Base-by-base conservation (phyloP, 176 grass and related monocot species). In the Oryza officinalis region DNA sequence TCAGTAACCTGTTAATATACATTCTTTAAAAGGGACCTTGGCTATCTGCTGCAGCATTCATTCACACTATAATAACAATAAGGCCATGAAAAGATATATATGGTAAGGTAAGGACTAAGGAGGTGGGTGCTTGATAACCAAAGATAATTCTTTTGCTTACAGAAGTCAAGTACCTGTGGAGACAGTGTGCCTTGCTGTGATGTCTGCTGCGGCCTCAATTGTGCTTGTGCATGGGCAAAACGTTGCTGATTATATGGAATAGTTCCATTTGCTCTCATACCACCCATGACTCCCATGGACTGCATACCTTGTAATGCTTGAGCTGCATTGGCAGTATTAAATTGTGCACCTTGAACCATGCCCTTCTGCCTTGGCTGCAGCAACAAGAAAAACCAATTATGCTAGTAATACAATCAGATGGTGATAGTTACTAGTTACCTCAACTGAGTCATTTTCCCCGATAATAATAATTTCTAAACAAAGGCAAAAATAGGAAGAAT, bases 261-360 rank as follows among this genome's bases (percentile, higher is more conserved):
- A 81, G 90, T 81, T 71, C 92, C 95, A 52, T 88, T 98, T 30
- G 91, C 85, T 88, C 97, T 99, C 78, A 94, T 86, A 23, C 91
- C 91, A 81, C 88, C 67, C 89, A 99, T 92, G 67, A 96, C 87
- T 65, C 97, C 93, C 93, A 99, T 94, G 83, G 89, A 60, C 71
- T 99, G 96, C 93, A 99, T 96, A 38, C 96, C 91, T 87, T 94
- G 91, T 79, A 99, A 78, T 0, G 86, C 87, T 78, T 99, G 97
- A 77, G 86, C 88, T 18, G 92, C 59, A 30, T 87, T 96, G 38
- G 77, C 35, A 69, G 88, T 71, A 83, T 86, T 90, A 71, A 89
- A 90, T 69, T 97, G 95, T 13, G 86, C 71, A 92, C 89, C 86
- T 90, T 96, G 97, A 44, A 84, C 81, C 77, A 96, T 87, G 65